These are phyloP conservation scores for Phytophthora fragariaefolia DNA, from an alignment of 352 stramenopile species.

Conservation along the genomic window DNA sequence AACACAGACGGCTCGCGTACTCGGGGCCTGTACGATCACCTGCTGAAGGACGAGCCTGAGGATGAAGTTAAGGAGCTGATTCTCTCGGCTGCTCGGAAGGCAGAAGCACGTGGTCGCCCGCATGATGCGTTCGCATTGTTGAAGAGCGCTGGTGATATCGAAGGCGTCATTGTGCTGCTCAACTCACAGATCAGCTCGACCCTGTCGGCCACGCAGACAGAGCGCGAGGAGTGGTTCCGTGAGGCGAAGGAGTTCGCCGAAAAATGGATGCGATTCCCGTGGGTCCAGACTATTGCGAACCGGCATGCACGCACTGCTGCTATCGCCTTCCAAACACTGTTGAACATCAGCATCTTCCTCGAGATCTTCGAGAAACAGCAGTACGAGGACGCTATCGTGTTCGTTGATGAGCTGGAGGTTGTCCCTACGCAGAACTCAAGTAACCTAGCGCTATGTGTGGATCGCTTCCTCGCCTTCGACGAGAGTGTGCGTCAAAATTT, in stretches of 20 bases:
- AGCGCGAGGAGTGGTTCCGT: constrained; percentile 85
- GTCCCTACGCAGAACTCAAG: constrained; percentile 71
- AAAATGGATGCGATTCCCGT: constrained; percentile 88
- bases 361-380: constrained; percentile 86
- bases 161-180: constrained; percentile 72
- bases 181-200: constrained; percentile 79
- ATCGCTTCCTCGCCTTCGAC: constrained; percentile 85
- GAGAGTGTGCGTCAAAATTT: constrained; percentile 86
- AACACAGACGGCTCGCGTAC: constrained; percentile 86
- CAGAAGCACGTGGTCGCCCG: constrained; percentile 68
- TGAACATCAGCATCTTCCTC: constrained; percentile 89
- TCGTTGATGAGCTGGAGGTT: constrained; percentile 82
- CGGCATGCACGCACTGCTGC: constrained; percentile 70
- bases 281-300: constrained; percentile 80
- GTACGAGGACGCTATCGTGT: constrained; percentile 82
- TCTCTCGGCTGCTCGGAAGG: constrained; percentile 73
- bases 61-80: constrained; percentile 83
- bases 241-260: constrained; percentile 86
- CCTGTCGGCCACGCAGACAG: constrained; percentile 55
- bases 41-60: constrained; percentile 76
- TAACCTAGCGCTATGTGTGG: constrained; percentile 71
- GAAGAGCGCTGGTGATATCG: constrained; percentile 82
- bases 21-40: constrained; percentile 71
- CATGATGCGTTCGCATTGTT: constrained; percentile 82
- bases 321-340: constrained; percentile 84